phyloP scores from a whole-genome alignment of 2,329 filamentous ascomycete genomes.

The Paecilomyces variotii region DNA sequence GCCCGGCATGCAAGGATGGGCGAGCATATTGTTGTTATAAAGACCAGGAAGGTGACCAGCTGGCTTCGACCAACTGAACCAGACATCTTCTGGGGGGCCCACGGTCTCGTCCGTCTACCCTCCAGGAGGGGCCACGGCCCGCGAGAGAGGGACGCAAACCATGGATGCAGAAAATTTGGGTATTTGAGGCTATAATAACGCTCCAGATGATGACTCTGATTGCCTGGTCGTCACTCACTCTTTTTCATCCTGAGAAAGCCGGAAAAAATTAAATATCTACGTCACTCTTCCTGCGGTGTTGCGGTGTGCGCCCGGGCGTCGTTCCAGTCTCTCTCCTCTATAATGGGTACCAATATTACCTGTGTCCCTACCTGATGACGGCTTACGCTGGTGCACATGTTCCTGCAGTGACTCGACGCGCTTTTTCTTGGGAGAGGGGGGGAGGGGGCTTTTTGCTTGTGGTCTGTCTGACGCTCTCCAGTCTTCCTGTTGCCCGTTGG shows the following conservation, averaged over 20 bases:
- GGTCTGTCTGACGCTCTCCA: neutral
- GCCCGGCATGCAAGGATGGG: neutral
- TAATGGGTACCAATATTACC: neutral
- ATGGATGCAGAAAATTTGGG: neutral
- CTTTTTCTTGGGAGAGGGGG: neutral
- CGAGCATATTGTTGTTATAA: constrained; percentile 1
- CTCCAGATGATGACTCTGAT: neutral
- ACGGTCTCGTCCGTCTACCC: constrained; percentile 14
- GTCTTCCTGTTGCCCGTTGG: neutral
- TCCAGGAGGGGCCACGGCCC: constrained; percentile 13
- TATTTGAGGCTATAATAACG: neutral
- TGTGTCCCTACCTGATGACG: neutral
- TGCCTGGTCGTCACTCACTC: neutral
- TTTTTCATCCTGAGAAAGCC: neutral
- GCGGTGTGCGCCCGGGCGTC: neutral
- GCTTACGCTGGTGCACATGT: neutral
- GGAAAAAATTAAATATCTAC: neutral
- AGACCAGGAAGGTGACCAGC: constrained; percentile 1
- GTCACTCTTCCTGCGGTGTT: neutral
- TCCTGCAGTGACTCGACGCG: neutral
- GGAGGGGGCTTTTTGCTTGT: neutral
- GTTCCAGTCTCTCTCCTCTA: neutral
- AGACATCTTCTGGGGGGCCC: constrained; percentile 3
- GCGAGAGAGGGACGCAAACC: constrained; percentile 7
- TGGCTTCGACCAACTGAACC: neutral